Base-by-base conservation (phyloP, 2,329 filamentous ascomycete genomes). In the Neurospora sp. region DNA sequence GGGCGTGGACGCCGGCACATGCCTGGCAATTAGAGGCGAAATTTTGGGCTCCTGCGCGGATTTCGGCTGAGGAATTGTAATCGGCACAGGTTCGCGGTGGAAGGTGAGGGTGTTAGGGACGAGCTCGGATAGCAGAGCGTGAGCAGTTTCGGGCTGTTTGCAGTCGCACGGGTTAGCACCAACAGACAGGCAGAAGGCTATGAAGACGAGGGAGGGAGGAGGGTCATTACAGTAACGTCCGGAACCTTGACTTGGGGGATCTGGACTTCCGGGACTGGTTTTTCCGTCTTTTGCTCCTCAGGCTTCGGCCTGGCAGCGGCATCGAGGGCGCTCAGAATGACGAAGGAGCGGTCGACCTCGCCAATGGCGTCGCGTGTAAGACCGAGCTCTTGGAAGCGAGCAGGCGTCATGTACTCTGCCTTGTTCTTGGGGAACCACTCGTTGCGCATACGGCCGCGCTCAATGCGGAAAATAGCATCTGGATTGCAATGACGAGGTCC, bases 91-190 rank as follows among this genome's bases (percentile, higher is more conserved):
- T 62, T 79, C 80, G 52, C 82, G 81, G 40, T 75, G 68, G 76
- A 83, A 83, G 70, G 77, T 77, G 39, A 83, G 77, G 68, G 73
- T 76, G 36, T 78, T 68, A 39, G 81, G 81, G 69, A 83, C 73
- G 67, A 80, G 74, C 36, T 75, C 73, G 23, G 74, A 70, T 38
- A 84, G 76, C 39, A 83, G 76, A 39, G 74, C 69, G 66, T 77
- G 77, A 46, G 79, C 77, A 67, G 80, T 78, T 11, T 79, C 76
- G 72, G 81, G 77, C 79, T 82, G 69, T 73, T 58, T 38, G 23
- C 17, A 46, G 58, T 46, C 33, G 11, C 68, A 38, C 40, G 17
- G n/a, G 66, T 72, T 52, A 71, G 70, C 43, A 62, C 15, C 8
- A 15, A 36, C 7, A 17, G 52, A 62, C 23, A 62, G n/a, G 52